Percentiles rank a stretch among this genome's conserved stretches.
Conservation (phyloP, 2,329 filamentous ascomycete genomes). For the Fragosphaeria purpurea region DNA sequence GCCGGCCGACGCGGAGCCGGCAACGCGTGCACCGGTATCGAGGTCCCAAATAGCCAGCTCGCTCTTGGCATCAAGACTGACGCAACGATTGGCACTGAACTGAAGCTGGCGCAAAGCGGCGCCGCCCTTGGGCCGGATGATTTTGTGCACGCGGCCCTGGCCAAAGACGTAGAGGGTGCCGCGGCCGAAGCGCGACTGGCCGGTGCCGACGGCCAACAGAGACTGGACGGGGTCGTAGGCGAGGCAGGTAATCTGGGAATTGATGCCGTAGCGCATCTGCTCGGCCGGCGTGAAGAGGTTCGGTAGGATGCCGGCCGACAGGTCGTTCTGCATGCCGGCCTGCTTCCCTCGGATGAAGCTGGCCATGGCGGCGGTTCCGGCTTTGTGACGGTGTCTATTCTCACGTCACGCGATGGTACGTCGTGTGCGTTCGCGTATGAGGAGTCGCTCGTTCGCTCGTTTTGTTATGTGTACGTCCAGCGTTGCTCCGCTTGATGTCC, state of each 20-base stretch:
- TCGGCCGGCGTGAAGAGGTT: slow-evolving; percentile 78
- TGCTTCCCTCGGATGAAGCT: slow-evolving; percentile 87
- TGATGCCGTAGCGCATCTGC: slow-evolving; percentile 72
- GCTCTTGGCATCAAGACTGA: slow-evolving; percentile 77
- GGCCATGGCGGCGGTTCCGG: slow-evolving; percentile 49
- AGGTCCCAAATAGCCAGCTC: slow-evolving; percentile 80
- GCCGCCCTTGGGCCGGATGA: slow-evolving; percentile 59
- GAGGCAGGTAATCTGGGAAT: slow-evolving; percentile 65
- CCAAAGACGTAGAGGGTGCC: slow-evolving; percentile 88
- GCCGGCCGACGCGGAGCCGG: slow-evolving; percentile 66
- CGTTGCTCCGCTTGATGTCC: no score
- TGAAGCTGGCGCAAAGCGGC: slow-evolving; percentile 68
- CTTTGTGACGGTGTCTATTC: no score
- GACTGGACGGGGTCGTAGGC: slow-evolving; percentile 93
- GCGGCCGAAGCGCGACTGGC: slow-evolving; percentile 72
- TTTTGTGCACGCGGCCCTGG: slow-evolving; percentile 66
- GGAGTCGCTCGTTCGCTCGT: no score
- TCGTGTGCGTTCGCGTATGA: no score
- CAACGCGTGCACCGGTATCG: slow-evolving; percentile 54
- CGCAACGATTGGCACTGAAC: slow-evolving; percentile 76
- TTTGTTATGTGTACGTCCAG: no score
- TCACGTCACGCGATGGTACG: no score
- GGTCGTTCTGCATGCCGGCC: slow-evolving; percentile 81
- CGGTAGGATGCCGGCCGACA: slow-evolving; percentile 70
- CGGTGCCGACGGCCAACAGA: slow-evolving; percentile 83